phyloP scores from a whole-genome alignment of 129 eudicot species.

The Lactuca sativa region DNA sequence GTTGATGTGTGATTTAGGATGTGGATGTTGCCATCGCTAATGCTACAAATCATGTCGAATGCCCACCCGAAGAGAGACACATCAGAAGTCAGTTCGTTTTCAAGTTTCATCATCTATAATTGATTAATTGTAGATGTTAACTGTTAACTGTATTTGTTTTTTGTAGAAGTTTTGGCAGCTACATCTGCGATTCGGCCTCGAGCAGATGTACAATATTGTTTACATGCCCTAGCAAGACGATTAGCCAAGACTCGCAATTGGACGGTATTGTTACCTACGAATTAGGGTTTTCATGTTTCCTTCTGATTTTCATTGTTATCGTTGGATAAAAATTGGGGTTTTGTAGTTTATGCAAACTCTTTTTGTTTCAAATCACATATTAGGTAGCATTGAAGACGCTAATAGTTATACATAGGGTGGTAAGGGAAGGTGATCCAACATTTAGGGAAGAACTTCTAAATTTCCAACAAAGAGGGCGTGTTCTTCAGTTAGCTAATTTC shows the following conservation, averaged over 20 bases:
- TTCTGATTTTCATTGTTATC: background rate
- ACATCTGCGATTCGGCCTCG: conserved; percentile 87
- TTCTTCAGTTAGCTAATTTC: conserved; percentile 75
- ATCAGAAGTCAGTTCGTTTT: conserved; percentile 66
- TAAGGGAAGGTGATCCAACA: conserved; percentile 95
- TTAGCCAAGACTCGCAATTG: conserved; percentile 87
- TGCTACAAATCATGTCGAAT: conserved; percentile 96
- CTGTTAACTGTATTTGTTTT: background rate
- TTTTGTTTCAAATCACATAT: conserved; percentile 1
- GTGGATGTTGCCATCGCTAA: conserved; percentile 94
- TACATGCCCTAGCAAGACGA: conserved; percentile 82
- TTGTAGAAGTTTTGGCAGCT: conserved; percentile 73
- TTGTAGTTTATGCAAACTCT: background rate
- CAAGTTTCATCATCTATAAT: background rate
- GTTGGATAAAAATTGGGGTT: background rate
- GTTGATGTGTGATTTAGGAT: conserved; percentile 42
- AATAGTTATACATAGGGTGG: conserved; percentile 83
- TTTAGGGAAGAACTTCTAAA: conserved; percentile 87
- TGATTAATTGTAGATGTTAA: background rate
- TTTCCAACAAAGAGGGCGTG: conserved; percentile 74
- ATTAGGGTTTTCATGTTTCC: conserved; percentile 1
- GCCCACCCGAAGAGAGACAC: conserved; percentile 96
- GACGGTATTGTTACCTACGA: conserved; percentile 56
- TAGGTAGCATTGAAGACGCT: conserved; percentile 94
- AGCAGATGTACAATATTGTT: conserved; percentile 92